These are phyloP conservation scores for Cadophora sp. DNA, from an alignment of 2,329 filamentous ascomycete genomes.

Conservation along the genomic window DNA sequence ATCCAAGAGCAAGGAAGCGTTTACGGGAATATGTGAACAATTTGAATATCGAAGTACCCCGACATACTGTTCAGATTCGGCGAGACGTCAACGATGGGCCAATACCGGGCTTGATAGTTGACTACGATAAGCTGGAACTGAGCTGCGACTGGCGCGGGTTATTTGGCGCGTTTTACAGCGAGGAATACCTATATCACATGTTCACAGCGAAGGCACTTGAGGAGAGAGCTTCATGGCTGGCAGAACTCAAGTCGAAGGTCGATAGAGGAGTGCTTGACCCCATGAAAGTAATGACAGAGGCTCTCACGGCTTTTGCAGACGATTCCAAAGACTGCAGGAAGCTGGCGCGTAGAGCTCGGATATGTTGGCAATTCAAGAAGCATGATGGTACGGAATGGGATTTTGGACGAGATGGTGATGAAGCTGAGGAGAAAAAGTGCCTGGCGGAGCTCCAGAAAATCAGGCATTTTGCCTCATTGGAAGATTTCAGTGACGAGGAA, in stretches of 20 bases:
- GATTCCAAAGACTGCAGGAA: slow-evolving; percentile 11
- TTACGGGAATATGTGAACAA: slow-evolving; percentile 2
- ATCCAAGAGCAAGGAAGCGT: slow-evolving; percentile 9
- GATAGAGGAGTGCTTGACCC: slow-evolving; percentile 16
- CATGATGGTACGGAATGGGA: slow-evolving; percentile 21
- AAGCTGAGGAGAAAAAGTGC: slow-evolving; percentile 3
- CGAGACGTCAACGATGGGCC: slow-evolving; percentile 29
- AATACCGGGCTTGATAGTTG: slow-evolving; percentile 18
- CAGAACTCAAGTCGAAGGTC: slow-evolving; percentile 23
- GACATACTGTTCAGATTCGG: slow-evolving; percentile 25
- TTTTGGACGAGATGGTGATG: slow-evolving; percentile 23
- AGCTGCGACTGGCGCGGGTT: slow-evolving; percentile 27
- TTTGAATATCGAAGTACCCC: slow-evolving; percentile 13
- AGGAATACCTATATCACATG: slow-evolving; percentile 23
- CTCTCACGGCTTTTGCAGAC: slow-evolving; percentile 19
- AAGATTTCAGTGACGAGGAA: slow-evolving; percentile 21
- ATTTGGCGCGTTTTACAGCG: slow-evolving; percentile 23
- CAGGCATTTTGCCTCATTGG: neutral
- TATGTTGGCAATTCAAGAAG: slow-evolving; percentile 23
- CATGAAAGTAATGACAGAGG: slow-evolving; percentile 17
- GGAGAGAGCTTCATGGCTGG: slow-evolving; percentile 15
- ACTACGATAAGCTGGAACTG: slow-evolving; percentile 22
- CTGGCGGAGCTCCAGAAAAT: slow-evolving; percentile 7
- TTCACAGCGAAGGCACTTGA: slow-evolving; percentile 11
- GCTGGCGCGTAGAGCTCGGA: slow-evolving; percentile 23